A percentile compares a stretch with the other conserved stretches of the same genome.
Evolutionary conservation across 345 rosid species (phyloP).

Genomic region (Lepidium sativum): DNA sequence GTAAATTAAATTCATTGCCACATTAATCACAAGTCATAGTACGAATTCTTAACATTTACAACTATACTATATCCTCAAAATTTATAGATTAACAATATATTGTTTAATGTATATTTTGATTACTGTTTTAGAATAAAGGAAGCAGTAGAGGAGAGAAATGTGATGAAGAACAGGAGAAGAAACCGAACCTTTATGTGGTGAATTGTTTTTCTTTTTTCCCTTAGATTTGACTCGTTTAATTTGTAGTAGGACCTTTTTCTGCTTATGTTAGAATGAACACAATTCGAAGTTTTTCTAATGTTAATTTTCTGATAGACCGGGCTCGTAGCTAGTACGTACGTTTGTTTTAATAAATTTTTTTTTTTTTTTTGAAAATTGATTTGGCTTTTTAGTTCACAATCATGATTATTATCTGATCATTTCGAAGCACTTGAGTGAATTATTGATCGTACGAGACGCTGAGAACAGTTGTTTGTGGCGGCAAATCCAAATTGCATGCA

Average conservation of each 20-base stretch:
- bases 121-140: neutral
- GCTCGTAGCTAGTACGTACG: too few species aligned
- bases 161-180: neutral
- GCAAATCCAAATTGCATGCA: too few species aligned
- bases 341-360: too few species aligned
- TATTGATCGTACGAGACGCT: too few species aligned
- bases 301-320: too few species aligned
- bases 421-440: neutral
- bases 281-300: too few species aligned
- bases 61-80: too few species aligned
- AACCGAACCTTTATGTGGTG: neutral
- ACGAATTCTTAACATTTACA: too few species aligned
- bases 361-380: too few species aligned
- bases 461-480: too few species aligned
- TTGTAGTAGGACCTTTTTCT: constrained; percentile 1
- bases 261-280: constrained; percentile 9
- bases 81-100: too few species aligned
- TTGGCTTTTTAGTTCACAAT: neutral
- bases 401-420: neutral
- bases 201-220: neutral
- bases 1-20: neutral
- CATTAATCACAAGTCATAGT: too few species aligned
- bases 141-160: neutral
- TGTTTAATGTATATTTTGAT: neutral
- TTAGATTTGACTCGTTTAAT: neutral